Conservation (phyloP, 164 flowering plant species). For the Kalanchoe fedtschenkoi region DNA sequence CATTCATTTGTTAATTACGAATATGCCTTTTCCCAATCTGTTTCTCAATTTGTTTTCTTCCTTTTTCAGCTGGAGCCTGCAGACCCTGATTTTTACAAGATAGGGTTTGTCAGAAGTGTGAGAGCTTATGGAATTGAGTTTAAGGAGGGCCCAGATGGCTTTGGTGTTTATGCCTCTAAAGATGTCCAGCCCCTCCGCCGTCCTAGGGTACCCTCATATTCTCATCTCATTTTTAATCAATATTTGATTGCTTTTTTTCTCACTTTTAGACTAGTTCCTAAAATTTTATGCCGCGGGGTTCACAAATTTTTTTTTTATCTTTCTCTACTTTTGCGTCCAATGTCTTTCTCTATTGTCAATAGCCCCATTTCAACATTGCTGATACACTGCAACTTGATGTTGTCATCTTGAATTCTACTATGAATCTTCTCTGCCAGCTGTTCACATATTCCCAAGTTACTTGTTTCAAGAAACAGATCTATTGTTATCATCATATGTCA, state of each 20-base stretch:
- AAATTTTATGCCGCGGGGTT: too few species aligned
- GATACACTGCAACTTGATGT: not conserved
- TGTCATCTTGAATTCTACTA: not conserved
- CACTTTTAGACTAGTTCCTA: too few species aligned
- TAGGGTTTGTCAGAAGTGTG: constrained; percentile 70
- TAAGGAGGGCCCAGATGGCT: constrained; percentile 94
- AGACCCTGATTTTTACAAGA: constrained; percentile 94
- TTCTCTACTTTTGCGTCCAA: too few species aligned
- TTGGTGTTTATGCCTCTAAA: constrained; percentile 85
- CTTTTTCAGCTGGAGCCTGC: constrained; percentile 58
- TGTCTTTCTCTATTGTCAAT: too few species aligned
- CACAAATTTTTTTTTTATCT: too few species aligned
- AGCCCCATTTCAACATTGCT: not conserved
- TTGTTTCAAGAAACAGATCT: too few species aligned
- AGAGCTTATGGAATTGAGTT: constrained; percentile 89
- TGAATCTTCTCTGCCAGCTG: too few species aligned
- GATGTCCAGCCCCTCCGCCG: constrained; percentile 82
- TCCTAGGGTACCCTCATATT: constrained; percentile 46
- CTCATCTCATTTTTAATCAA: not conserved
- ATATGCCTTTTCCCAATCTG: not conserved
- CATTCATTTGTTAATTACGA: not conserved
- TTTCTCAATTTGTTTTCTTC: not conserved
- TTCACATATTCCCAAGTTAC: not conserved
- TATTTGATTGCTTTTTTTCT: not conserved
- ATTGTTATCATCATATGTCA: too few species aligned